These are phyloP conservation scores for Fonsecaea multimorphosa DNA, from an alignment of 2,329 filamentous ascomycete species.

Conservation along the genomic window DNA sequence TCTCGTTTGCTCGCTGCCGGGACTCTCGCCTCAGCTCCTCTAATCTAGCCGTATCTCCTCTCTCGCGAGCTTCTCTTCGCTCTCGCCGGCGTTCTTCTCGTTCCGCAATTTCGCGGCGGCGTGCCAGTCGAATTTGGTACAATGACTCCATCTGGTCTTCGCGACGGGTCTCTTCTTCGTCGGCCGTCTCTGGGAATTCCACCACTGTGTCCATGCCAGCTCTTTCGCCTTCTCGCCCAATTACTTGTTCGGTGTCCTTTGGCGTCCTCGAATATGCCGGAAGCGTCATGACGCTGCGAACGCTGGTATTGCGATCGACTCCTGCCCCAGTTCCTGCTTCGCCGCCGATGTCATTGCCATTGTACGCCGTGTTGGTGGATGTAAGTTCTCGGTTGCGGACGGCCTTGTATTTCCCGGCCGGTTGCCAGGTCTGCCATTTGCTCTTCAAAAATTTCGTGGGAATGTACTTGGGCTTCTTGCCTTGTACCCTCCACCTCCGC, in stretches of 20 bases:
- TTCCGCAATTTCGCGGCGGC: constrained; percentile 76
- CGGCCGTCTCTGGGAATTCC: constrained; percentile 78
- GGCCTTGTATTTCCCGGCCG: constrained; percentile 36
- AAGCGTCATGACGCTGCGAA: constrained; percentile 92
- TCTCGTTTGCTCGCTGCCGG: constrained; percentile 57
- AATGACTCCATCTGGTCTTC: constrained; percentile 92
- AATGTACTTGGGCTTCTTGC: constrained; percentile 33
- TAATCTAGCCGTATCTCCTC: constrained; percentile 73
- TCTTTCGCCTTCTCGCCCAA: constrained; percentile 88
- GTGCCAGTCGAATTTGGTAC: constrained; percentile 83
- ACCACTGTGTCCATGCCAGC: constrained; percentile 90
- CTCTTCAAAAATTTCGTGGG: constrained; percentile 34
- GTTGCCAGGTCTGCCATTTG: constrained; percentile 39
- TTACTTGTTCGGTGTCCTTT: constrained; percentile 76
- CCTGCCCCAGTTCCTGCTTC: constrained; percentile 43
- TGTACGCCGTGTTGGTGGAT: constrained; percentile 33
- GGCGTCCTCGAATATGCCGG: constrained; percentile 80
- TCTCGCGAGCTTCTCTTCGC: constrained; percentile 72
- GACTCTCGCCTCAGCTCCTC: constrained; percentile 65
- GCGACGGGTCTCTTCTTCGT: constrained; percentile 77
- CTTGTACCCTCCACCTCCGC: constrained; percentile 31
- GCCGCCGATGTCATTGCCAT: constrained; percentile 25
- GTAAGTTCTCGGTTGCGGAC: constrained; percentile 31
- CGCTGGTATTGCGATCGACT: constrained; percentile 81
- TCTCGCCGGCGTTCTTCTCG: constrained; percentile 75